A percentile compares a stretch with the other conserved stretches of the same genome.
Conservation (phyloP, 192 early-diverging fungal species). For the Entrophospora sp. region DNA sequence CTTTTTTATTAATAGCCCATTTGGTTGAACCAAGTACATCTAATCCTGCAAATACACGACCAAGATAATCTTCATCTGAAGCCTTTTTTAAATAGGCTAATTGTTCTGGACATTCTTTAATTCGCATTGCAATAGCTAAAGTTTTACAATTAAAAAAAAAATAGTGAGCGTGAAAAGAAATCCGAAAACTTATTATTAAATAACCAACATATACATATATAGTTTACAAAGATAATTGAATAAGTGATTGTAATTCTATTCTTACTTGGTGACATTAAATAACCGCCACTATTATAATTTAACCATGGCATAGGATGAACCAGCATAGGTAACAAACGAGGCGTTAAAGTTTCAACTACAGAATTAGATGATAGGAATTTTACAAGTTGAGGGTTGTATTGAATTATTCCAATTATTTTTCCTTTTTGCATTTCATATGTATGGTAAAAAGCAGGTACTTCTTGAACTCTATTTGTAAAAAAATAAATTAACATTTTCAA, state of each 20-base stretch:
- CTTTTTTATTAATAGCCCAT: constrained; percentile 80
- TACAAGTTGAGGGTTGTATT: constrained; percentile 53
- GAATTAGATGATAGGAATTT: constrained; percentile 57
- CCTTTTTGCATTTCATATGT: constrained; percentile 48
- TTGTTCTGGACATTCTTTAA: constrained; percentile 61
- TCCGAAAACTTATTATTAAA: background rate
- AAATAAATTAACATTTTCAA: no score
- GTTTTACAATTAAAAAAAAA: background rate
- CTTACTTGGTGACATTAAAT: constrained; percentile 57
- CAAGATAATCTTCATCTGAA: constrained; percentile 63
- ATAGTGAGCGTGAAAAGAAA: background rate
- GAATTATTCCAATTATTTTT: constrained; percentile 67
- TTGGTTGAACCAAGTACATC: constrained; percentile 81
- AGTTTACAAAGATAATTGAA: background rate
- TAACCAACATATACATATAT: no score
- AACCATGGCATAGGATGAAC: constrained; percentile 89
- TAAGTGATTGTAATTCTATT: constrained; percentile 11
- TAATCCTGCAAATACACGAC: constrained; percentile 60
- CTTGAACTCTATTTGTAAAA: constrained; percentile 31
- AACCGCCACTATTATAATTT: constrained; percentile 75
- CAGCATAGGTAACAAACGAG: constrained; percentile 87
- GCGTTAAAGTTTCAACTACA: constrained; percentile 50
- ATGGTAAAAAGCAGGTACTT: constrained; percentile 78
- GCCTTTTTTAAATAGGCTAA: constrained; percentile 70
- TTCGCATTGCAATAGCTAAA: constrained; percentile 49